Conservation (phyloP, 768 basidiomycete genomes). For the Tulasnella sp. region DNA sequence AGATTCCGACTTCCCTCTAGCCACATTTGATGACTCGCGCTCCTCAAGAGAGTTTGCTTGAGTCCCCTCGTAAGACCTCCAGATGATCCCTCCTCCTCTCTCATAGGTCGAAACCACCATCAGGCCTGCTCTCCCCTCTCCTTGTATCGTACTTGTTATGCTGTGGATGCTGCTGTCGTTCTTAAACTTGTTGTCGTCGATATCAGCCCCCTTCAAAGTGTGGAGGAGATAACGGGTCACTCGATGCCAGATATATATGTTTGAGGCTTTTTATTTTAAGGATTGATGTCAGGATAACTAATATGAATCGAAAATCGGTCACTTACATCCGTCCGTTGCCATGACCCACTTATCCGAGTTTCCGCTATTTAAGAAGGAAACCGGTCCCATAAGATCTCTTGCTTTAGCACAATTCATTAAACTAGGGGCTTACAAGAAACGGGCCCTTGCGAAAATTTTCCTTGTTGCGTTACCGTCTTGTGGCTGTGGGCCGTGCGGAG, state of each 20-base stretch:
- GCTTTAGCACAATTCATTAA: background rate
- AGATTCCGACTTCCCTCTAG: too few species aligned
- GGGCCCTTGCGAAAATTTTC: constrained; percentile 55
- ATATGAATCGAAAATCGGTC: background rate
- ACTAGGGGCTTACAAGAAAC: constrained; percentile 52
- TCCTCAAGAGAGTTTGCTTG: too few species aligned
- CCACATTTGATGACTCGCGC: too few species aligned
- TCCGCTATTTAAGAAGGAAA: constrained; percentile 45
- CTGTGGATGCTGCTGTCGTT: background rate
- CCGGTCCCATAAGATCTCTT: background rate
- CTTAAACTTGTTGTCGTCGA: constrained; percentile 43
- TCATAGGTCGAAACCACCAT: too few species aligned
- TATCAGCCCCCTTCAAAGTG: constrained; percentile 44
- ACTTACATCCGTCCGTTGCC: constrained; percentile 65
- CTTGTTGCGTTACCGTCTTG: constrained; percentile 74
- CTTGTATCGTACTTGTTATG: too few species aligned
- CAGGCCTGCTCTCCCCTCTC: too few species aligned
- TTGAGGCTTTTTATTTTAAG: constrained; percentile 56
- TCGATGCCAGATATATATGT: constrained; percentile 85
- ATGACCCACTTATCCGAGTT: constrained; percentile 76
- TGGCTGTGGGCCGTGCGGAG: constrained; percentile 74
- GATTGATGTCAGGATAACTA: background rate
- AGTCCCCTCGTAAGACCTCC: too few species aligned
- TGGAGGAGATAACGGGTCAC: constrained; percentile 72
- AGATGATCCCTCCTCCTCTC: too few species aligned